phyloP scores from a whole-genome alignment of 2,329 filamentous ascomycete genomes.

The Neocucurbitaria cava region DNA sequence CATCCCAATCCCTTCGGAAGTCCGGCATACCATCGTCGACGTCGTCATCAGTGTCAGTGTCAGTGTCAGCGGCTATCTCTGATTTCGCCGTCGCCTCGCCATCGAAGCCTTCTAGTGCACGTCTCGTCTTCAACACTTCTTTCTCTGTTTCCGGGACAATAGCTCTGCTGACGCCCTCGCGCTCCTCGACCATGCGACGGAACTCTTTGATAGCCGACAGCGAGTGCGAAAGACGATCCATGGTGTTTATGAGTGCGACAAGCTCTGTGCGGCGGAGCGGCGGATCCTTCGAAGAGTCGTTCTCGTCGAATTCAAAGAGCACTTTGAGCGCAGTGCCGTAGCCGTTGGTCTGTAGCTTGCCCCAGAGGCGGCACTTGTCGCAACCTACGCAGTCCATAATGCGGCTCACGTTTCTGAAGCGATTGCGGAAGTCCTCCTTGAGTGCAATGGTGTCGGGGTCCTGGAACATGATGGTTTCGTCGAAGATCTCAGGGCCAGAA shows the following conservation, averaged over 20 bases:
- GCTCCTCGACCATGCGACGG: constrained; percentile 58
- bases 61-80: constrained; percentile 12
- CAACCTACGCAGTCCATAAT: constrained; percentile 99
- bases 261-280: constrained; percentile 86
- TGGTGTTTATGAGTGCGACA: constrained; percentile 92
- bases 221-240: constrained; percentile 84
- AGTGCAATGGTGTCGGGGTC: constrained; percentile 72
- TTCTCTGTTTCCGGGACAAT: constrained; percentile 30
- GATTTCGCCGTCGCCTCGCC: constrained; percentile 18
- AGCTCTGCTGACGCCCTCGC: constrained; percentile 38
- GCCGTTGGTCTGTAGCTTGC: constrained; percentile 92
- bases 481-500: constrained; percentile 78
- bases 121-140: constrained; percentile 42
- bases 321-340: constrained; percentile 96
- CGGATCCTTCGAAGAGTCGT: constrained; percentile 68
- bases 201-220: constrained; percentile 79
- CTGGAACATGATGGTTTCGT: constrained; percentile 95
- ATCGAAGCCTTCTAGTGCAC: constrained; percentile 24
- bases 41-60: too few relatives aligned
- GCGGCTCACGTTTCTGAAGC: constrained; percentile 94
- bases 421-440: constrained; percentile 96
- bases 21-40: constrained; percentile 53
- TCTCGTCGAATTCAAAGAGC: constrained; percentile 88
- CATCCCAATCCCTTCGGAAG: constrained; percentile 51
- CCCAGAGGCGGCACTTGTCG: constrained; percentile 98